Base-by-base conservation (phyloP, 345 rosid genomes). In the Eucalyptus microcorys region DNA sequence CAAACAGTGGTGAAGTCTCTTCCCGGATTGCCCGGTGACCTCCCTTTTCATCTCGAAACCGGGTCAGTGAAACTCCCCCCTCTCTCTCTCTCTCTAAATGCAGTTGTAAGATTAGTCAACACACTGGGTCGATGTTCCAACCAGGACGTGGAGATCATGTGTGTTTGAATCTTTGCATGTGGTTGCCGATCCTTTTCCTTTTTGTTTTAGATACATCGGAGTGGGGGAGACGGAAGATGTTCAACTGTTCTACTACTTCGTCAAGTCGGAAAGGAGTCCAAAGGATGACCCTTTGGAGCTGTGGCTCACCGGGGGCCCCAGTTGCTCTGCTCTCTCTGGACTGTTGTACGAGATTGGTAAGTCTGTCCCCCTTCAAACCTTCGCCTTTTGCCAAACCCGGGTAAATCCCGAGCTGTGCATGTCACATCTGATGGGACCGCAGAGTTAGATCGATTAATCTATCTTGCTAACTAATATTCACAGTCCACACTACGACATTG, bases 31-130 rank as follows among this genome's bases (percentile, higher is more conserved):
- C 52, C 86, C 24, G 91, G 92, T 22, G 86, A 88, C 85, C 92
- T 88, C n/a, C 92, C 91, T 2, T 91, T 91, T 64, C 49, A 45
- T 30, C 91, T 91, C 17, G 91, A 91, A 87, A 91, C 91, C 27
- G 88, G 92, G 91, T 89, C 37, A 7, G 57, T 57, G 27, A 21
- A 19, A 4, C 85, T 6, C 8, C 83, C 2, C 34, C 0, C 4
- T 2, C 15, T 11, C 8, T 5, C 9, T 83, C 86, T 42, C 86
- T 42, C n/a, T 6, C 4, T 7, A 10, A 59, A 27, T 26, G 32
- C 68, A 59, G n/a, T 26, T 6, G n/a, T 27, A 27, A 59, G 68
- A 59, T 59, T 6, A 59, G 32, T 27, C 61, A 53, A 27, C 32
- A 12, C n/a, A 55, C 30, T 24, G 13, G 61, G 30, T 24, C 3